phyloP scores from a whole-genome alignment of 2,329 filamentous ascomycete genomes.

The Torrubiellomyces zombiae region DNA sequence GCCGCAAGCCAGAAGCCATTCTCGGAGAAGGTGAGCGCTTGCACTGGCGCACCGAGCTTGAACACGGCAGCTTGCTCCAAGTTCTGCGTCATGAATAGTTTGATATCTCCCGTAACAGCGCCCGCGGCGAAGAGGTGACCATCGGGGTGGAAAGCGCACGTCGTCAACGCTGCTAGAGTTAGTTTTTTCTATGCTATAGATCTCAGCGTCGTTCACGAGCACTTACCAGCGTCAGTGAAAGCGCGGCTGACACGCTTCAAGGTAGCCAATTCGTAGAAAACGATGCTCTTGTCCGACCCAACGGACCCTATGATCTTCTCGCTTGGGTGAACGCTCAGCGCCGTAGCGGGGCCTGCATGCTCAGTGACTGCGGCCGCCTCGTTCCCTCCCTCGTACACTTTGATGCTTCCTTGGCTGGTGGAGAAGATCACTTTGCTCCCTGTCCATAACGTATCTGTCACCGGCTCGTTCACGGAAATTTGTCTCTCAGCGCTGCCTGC shows the following conservation, averaged over 20 bases:
- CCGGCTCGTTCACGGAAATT: slow-evolving; percentile 47
- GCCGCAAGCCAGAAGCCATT: slow-evolving; percentile 94
- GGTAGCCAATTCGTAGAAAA: slow-evolving; percentile 64
- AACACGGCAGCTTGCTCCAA: slow-evolving; percentile 65
- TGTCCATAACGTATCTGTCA: slow-evolving; percentile 50
- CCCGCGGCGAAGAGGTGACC: slow-evolving; percentile 86
- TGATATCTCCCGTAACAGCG: slow-evolving; percentile 62
- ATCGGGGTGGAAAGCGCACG: slow-evolving; percentile 83
- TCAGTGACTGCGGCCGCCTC: slow-evolving; percentile 57
- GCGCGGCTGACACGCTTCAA: slow-evolving; percentile 59
- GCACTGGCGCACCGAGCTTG: slow-evolving; percentile 49
- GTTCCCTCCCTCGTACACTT: slow-evolving; percentile 57
- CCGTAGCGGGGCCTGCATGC: slow-evolving; percentile 68
- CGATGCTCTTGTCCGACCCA: slow-evolving; percentile 80
- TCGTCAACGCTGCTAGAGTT: slow-evolving; percentile 43
- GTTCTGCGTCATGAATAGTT: slow-evolving; percentile 74
- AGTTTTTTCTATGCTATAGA: slow-evolving; percentile 3
- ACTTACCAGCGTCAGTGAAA: slow-evolving; percentile 64
- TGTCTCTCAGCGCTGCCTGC: slow-evolving; percentile 51
- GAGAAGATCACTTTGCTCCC: slow-evolving; percentile 54
- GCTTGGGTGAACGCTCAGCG: slow-evolving; percentile 66
- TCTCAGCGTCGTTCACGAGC: neutral
- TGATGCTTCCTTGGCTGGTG: slow-evolving; percentile 61
- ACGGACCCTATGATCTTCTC: slow-evolving; percentile 73
- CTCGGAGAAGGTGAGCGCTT: slow-evolving; percentile 74